Base-by-base conservation (phyloP, 176 grass and related monocot species). In the Musa troglodytarum region DNA sequence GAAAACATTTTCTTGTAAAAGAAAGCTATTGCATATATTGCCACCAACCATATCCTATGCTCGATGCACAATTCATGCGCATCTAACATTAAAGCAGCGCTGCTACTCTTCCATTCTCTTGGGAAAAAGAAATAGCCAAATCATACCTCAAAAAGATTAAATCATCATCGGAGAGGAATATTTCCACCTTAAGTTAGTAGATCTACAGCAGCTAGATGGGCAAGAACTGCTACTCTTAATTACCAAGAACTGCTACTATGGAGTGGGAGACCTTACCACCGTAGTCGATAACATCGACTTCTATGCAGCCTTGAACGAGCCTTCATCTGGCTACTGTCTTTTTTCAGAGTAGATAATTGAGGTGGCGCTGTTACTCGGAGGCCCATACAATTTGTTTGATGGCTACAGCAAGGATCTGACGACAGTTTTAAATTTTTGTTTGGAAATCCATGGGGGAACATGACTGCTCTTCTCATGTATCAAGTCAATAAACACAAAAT, bases 111-210 rank as follows among this genome's bases (percentile, higher is more conserved):
- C 6, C 34, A 43, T 43, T 43, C 34, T 43, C 34, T 43, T 43
- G 34, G 23, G 23, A 26, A 61, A 61, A 19, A 61, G 17, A 61
- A 61, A 6, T n/a, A 21, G 16, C n/a, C 13, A 61, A 61, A 17
- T 6, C 57, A 61, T 61, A n/a, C 57, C 57, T 61, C 57, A 61
- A n/a, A 59, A 8, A 20, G 57, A 59, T 0, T 19, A 19, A 61
- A n/a, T n/a, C 6, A 6, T 61, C 17, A 61, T n/a, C 57, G 21
- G 9, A 61, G 17, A n/a, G 57, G 17, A 7, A 61, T 61, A 61
- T n/a, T 61, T n/a, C 57, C 57, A n/a, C 16, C 57, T 61, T 61
- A 61, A 61, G 57, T 61, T 61, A 61, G 57, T 61, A 61, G 57
- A 61, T 61, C 14, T 61, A 19, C 57, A 58, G 9, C 16, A 61